These are phyloP conservation scores for Neurospora sp. DNA, from an alignment of 495 filamentous ascomycete genomes.

Conservation along the genomic window DNA sequence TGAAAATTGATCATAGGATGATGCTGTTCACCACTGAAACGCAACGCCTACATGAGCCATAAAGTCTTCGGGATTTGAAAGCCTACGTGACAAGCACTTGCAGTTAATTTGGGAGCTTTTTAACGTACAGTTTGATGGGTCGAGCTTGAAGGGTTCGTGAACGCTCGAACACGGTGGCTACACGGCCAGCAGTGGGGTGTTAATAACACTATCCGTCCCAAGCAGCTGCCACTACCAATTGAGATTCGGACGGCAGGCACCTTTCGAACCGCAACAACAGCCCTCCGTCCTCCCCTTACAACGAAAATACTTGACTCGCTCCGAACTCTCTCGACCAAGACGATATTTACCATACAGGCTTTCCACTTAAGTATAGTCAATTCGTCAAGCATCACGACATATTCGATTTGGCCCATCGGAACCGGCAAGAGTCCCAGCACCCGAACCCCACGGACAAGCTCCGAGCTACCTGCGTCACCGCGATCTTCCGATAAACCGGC, in stretches of 20 bases:
- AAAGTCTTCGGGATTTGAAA: neutral
- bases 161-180: neutral
- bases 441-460: neutral
- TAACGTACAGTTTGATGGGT: neutral
- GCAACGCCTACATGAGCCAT: neutral
- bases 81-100: neutral
- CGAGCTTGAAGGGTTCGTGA: neutral
- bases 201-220: neutral
- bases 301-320: neutral
- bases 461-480: neutral
- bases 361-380: neutral
- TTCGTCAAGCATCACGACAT: too few relatives aligned
- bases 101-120: neutral
- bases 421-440: neutral
- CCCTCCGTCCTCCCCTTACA: neutral
- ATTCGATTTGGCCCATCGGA: neutral
- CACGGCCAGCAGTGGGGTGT: neutral
- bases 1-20: neutral
- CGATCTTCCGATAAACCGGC: neutral
- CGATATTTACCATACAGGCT: neutral
- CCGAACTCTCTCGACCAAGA: neutral
- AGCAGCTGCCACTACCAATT: neutral
- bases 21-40: neutral
- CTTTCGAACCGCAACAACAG: neutral
- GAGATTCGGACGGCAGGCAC: neutral